phyloP scores from a whole-genome alignment of 768 basidiomycete genomes.

The Tephrocybe rancida region DNA sequence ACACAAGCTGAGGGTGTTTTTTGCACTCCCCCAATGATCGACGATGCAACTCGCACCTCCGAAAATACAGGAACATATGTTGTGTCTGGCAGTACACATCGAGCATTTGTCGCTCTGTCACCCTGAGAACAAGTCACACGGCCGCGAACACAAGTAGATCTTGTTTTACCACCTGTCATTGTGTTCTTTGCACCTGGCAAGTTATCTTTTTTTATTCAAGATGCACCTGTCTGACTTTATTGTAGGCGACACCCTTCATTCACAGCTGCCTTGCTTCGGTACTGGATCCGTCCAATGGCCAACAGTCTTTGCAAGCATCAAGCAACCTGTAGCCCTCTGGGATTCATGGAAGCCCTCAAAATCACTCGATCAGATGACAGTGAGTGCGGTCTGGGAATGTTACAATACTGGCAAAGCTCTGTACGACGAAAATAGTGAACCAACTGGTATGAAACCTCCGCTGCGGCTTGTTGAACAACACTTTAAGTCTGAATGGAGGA shows the following conservation, averaged over 20 bases:
- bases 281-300: neutral
- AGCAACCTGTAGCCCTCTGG: conserved; percentile 5
- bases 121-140: neutral
- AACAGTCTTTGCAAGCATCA: neutral
- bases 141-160: conserved; percentile 1
- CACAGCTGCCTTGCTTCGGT: too few relatives aligned
- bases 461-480: conserved; percentile 8
- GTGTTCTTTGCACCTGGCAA: conserved; percentile 1
- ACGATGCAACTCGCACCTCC: too few relatives aligned
- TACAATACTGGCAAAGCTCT: conserved; percentile 2
- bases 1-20: too few relatives aligned
- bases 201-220: neutral
- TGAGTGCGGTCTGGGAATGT: conserved; percentile 1
- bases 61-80: too few relatives aligned
- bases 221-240: neutral
- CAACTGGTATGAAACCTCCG: conserved; percentile 5
- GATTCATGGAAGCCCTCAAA: conserved; percentile 5
- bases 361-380: neutral
- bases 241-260: too few relatives aligned
- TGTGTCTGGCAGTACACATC: too few relatives aligned
- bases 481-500: conserved; percentile 4
- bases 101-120: neutral
- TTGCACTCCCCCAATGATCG: too few relatives aligned
- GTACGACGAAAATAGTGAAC: neutral
- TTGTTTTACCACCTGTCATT: neutral